These are phyloP conservation scores for Salix brachista DNA, from an alignment of 345 rosid species.

Conservation along the genomic window DNA sequence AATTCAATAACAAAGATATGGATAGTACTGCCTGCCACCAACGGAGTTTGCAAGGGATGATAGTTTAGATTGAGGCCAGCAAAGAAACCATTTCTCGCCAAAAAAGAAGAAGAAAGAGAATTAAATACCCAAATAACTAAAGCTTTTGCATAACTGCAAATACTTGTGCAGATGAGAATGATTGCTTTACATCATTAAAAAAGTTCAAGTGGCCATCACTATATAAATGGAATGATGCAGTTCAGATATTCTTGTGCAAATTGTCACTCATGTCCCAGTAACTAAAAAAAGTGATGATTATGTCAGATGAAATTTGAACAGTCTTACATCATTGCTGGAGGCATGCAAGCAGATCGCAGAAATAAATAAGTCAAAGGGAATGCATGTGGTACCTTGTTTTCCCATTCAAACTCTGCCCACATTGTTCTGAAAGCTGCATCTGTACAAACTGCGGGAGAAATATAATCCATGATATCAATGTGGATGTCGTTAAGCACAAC, in stretches of 20 bases:
- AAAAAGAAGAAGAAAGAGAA: not conserved
- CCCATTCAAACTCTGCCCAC: constrained; percentile 99
- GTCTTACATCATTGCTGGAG: not conserved
- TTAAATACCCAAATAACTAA: not conserved
- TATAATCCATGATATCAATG: constrained; percentile 94
- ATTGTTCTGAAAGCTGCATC: constrained; percentile 89
- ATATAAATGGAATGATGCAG: not conserved
- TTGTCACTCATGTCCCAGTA: not conserved
- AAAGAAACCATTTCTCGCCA: not conserved
- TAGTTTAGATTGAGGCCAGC: not conserved
- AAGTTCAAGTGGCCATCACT: not conserved
- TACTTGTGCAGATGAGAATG: not conserved
- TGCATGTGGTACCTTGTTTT: constrained; percentile 70
- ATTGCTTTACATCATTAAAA: not conserved
- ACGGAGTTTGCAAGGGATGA: not conserved
- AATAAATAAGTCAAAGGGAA: not conserved
- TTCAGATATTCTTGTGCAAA: not conserved
- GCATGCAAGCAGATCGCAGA: not conserved
- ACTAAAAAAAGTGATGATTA: not conserved
- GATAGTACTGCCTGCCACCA: not conserved
- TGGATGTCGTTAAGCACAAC: constrained; percentile 94
- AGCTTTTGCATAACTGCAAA: not conserved
- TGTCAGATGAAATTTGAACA: not conserved
- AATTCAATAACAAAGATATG: not conserved
- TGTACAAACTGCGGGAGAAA: constrained; percentile 87